Base-by-base conservation (phyloP, 225 moss, liverwort and hornwort genomes). In the Ulota crispa region DNA sequence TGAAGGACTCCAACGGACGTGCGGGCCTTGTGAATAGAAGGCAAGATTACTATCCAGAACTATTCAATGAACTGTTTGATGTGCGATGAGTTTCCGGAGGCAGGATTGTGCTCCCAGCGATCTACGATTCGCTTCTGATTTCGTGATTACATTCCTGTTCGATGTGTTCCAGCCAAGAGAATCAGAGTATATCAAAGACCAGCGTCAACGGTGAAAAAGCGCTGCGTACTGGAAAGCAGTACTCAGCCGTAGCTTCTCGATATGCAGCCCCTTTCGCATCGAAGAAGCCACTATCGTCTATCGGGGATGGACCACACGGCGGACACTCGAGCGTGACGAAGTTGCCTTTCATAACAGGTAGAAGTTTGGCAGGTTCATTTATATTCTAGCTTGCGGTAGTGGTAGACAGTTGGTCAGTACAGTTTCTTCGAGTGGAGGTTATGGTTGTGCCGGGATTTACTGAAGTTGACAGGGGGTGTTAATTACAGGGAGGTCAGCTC, bases 311-410 rank as follows among this genome's bases (percentile, higher is more conserved):
- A 64, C 52, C 61, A 2, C 57, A 80, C 9, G 27, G 54, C 4
- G 76, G 27, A 30, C 60, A 74, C 0, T 21, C 78, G 0, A 89
- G 68, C 45, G 12, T 76, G 62, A 85, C 83, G 36, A 89, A 89
- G 76, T 78, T 87, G 42, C 89, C 89, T 37, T 89, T 89, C 47
- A 85, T 87, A 8, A 87, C 87, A 78, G 89, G 89, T 89, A 8
- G 19, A 42, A 12, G 10, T 23, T n/a, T n/a, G 9, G 23, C 8
- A 18, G 4, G 8, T 18, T 4, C 63, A 2, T 57, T 31, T 12
- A 0, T 3, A 2, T 4, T 5, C 3, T 30, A 23, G 41, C 15
- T 6, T 55, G 62, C 26, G 30, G 23, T 9, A 11, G 15, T 6
- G 31, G 8, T 69, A 2, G 7, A 0, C 1, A 9, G 61, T 41